Evolutionary conservation across 768 basidiomycete species (phyloP).

Genomic region (Lyophyllum decastes): DNA sequence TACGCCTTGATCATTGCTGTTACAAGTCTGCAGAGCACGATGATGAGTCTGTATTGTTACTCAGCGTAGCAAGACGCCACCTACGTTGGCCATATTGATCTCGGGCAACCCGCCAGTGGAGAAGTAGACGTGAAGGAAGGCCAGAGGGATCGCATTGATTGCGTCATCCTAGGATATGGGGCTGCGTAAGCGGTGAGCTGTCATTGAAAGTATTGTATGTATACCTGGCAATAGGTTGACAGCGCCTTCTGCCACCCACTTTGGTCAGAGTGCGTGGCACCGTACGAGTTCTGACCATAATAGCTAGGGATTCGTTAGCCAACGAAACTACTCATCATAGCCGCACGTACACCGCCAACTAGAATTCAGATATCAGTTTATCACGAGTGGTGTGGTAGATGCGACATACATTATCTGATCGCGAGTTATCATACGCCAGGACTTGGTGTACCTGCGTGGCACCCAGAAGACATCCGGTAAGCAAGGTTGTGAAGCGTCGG

Average conservation of each 20-base stretch:
- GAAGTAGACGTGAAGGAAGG: slow-evolving; percentile 64
- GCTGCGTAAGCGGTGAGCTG: not conserved
- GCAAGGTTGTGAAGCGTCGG: not conserved
- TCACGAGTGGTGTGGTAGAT: not conserved
- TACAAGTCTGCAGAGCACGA: slow-evolving; percentile 52
- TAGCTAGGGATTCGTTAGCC: slow-evolving; percentile 30
- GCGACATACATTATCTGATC: slow-evolving; percentile 38
- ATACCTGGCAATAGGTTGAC: slow-evolving; percentile 53
- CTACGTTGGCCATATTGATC: slow-evolving; percentile 61
- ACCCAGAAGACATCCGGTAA: not conserved
- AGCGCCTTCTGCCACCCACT: slow-evolving; percentile 54
- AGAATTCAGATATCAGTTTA: not conserved
- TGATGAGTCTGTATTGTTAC: not conserved
- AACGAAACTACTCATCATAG: not conserved
- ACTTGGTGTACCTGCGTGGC: not conserved
- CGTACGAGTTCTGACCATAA: slow-evolving; percentile 63
- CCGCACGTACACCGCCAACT: slow-evolving; percentile 31
- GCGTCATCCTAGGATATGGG: slow-evolving; percentile 44
- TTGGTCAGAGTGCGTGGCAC: slow-evolving; percentile 44
- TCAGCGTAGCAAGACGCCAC: not conserved
- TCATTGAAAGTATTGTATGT: not conserved
- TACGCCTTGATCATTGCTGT: slow-evolving; percentile 47
- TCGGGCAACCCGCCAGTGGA: slow-evolving; percentile 57
- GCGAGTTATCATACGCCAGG: slow-evolving; percentile 32
- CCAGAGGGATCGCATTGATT: slow-evolving; percentile 61